phyloP scores from a whole-genome alignment of 2,329 filamentous ascomycete genomes.

The Cercospora sesami region DNA sequence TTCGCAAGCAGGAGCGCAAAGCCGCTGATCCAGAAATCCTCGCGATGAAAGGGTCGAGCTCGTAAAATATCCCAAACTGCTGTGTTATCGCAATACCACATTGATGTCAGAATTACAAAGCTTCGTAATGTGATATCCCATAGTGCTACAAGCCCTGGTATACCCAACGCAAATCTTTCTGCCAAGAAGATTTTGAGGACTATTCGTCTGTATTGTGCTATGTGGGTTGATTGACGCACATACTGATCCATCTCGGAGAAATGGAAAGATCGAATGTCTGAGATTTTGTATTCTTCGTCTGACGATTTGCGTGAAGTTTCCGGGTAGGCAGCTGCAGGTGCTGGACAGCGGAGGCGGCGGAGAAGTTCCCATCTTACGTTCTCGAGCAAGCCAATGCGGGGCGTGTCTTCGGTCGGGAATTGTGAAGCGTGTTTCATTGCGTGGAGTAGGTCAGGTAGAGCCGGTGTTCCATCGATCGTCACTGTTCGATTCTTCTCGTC shows the following conservation, averaged over 20 bases:
- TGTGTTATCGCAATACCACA: slow-evolving; percentile 29
- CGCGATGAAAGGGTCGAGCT: slow-evolving; percentile 25
- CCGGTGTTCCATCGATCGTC: slow-evolving; percentile 56
- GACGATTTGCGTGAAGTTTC: slow-evolving; percentile 8
- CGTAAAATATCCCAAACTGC: slow-evolving; percentile 32
- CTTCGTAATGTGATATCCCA: slow-evolving; percentile 33
- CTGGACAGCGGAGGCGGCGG: slow-evolving; percentile 43
- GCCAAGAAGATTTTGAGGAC: slow-evolving; percentile 47
- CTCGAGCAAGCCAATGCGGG: slow-evolving; percentile 20
- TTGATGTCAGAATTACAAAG: slow-evolving; percentile 28
- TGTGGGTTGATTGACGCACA: slow-evolving; percentile 28
- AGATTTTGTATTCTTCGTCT: slow-evolving; percentile 16
- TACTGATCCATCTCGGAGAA: slow-evolving; percentile 46
- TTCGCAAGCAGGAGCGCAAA: slow-evolving; percentile 31
- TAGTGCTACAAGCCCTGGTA: slow-evolving; percentile 38
- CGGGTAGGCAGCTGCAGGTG: slow-evolving; percentile 43
- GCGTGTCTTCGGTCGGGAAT: neutral
- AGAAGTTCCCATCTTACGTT: slow-evolving; percentile 43
- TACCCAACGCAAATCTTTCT: slow-evolving; percentile 42
- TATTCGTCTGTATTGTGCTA: slow-evolving; percentile 39
- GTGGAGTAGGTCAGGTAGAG: slow-evolving; percentile 52
- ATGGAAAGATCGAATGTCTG: slow-evolving; percentile 42
- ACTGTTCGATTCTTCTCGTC: slow-evolving; percentile 60
- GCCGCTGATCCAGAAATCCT: slow-evolving; percentile 25
- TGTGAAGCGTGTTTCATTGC: slow-evolving; percentile 24